phyloP scores from a whole-genome alignment of 1,284 basidiomycete species.

The Leccinum fuscescens region DNA sequence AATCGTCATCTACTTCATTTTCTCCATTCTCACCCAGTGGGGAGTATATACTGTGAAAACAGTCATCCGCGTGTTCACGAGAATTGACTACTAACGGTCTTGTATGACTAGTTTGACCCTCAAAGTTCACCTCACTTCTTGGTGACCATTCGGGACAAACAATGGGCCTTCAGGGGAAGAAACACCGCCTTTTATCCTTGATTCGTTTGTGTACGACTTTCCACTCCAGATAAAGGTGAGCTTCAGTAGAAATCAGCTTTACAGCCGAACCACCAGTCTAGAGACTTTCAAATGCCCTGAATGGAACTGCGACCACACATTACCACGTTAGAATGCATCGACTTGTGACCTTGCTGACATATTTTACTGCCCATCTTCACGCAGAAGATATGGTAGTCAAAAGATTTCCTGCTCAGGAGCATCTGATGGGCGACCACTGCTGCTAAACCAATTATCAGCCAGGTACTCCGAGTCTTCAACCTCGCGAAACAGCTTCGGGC shows the following conservation, averaged over 20 bases:
- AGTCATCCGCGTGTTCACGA: not conserved
- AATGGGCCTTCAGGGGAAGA: not conserved
- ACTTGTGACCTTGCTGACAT: not conserved
- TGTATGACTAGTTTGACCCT: not conserved
- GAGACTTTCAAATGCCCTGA: not conserved
- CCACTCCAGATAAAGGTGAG: not conserved
- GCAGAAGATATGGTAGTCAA: not conserved
- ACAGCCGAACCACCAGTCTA: not conserved
- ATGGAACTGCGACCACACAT: not conserved
- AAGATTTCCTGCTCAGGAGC: not conserved
- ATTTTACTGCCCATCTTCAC: not conserved
- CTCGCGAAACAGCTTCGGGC: not conserved
- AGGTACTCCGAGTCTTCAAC: not conserved
- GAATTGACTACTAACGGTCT: not conserved
- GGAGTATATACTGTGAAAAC: constrained; percentile 18
- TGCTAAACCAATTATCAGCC: not conserved
- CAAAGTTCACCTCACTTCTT: not conserved
- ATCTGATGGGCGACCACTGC: not conserved
- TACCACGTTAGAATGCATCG: not conserved
- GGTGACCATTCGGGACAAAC: not conserved
- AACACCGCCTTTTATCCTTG: no score
- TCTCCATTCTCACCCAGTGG: not conserved
- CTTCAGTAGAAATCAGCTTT: not conserved
- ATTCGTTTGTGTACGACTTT: not conserved
- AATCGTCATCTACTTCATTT: not conserved